Evolutionary conservation across 768 basidiomycete species (phyloP).

Genomic region (Hypholoma sublateritium): DNA sequence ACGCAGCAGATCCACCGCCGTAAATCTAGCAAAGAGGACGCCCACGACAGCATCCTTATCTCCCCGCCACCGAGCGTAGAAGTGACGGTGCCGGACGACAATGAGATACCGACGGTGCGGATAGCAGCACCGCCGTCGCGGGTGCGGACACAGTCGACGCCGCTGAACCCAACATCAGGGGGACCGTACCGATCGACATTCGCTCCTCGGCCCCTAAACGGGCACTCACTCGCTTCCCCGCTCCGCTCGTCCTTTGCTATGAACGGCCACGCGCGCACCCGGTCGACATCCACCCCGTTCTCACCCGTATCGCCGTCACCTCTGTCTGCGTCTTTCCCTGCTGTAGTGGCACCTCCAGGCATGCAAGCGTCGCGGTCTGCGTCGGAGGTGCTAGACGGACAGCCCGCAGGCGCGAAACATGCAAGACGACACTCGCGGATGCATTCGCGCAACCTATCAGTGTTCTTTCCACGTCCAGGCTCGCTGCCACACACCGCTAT

Average conservation of each 20-base stretch:
- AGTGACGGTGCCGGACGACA: constrained; percentile 13
- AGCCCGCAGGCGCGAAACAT: constrained; percentile 20
- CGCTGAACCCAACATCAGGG: constrained; percentile 22
- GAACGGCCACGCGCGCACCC: constrained; percentile 41
- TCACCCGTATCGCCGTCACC: constrained; percentile 51
- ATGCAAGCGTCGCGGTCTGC: constrained; percentile 16
- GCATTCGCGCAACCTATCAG: constrained; percentile 88
- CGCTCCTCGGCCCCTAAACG: constrained; percentile 19
- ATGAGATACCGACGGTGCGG: constrained; percentile 16
- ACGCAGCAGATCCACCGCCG: constrained; percentile 37
- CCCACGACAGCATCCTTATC: constrained; percentile 23
- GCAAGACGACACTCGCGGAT: constrained; percentile 63
- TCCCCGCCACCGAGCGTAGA: constrained; percentile 11
- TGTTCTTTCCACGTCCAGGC: constrained; percentile 88
- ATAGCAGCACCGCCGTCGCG: constrained; percentile 13
- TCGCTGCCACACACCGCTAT: constrained; percentile 58
- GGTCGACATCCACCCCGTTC: constrained; percentile 52
- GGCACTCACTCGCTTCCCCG: constrained; percentile 27
- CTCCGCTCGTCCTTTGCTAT: constrained; percentile 31
- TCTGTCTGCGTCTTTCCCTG: constrained; percentile 35
- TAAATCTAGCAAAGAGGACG: constrained; percentile 44
- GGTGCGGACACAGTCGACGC: constrained; percentile 14
- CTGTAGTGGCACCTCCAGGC: constrained; percentile 17
- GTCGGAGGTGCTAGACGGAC: constrained; percentile 19
- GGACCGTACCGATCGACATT: constrained; percentile 32